A percentile compares a stretch with the other conserved stretches of the same genome.
Conservation (phyloP, 2,329 filamentous ascomycete species). For the Ascochyta rabiei region DNA sequence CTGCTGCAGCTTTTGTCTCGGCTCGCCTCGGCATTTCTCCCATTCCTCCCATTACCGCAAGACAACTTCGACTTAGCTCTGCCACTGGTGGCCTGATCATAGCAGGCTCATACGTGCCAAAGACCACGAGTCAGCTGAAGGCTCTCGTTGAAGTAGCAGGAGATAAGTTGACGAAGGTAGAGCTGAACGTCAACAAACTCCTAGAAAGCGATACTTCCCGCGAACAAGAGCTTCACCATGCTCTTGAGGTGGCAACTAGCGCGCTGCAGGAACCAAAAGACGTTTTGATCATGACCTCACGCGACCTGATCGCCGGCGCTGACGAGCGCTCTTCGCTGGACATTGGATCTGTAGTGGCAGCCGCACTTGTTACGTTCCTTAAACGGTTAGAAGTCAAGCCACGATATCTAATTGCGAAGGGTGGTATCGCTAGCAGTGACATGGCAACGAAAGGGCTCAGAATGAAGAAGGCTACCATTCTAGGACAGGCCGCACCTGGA, state of each 20-base stretch:
- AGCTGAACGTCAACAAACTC: constrained; percentile 57
- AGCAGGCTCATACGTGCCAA: constrained; percentile 64
- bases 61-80: constrained; percentile 49
- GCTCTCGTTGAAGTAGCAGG: constrained; percentile 50
- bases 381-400: constrained; percentile 55
- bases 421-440: constrained; percentile 65
- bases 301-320: constrained; percentile 56
- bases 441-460: constrained; percentile 63
- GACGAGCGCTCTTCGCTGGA: constrained; percentile 60
- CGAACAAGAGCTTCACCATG: constrained; percentile 44
- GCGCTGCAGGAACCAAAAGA: constrained; percentile 56
- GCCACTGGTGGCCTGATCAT: constrained; percentile 59
- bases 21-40: constrained; percentile 59
- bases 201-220: constrained; percentile 49
- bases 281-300: constrained; percentile 65
- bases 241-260: constrained; percentile 36
- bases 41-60: constrained; percentile 58
- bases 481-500: constrained; percentile 64
- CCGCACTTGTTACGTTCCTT: constrained; percentile 59
- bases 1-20: constrained; percentile 56
- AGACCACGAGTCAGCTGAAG: constrained; percentile 63
- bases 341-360: constrained; percentile 61
- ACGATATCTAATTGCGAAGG: constrained; percentile 64
- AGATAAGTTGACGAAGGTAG: constrained; percentile 52
- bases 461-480: constrained; percentile 60